A percentile compares a stretch with the other conserved stretches of the same genome.
phyloP scores from a whole-genome alignment of 495 filamentous ascomycete species.

The Aspergillus heteromorphus region DNA sequence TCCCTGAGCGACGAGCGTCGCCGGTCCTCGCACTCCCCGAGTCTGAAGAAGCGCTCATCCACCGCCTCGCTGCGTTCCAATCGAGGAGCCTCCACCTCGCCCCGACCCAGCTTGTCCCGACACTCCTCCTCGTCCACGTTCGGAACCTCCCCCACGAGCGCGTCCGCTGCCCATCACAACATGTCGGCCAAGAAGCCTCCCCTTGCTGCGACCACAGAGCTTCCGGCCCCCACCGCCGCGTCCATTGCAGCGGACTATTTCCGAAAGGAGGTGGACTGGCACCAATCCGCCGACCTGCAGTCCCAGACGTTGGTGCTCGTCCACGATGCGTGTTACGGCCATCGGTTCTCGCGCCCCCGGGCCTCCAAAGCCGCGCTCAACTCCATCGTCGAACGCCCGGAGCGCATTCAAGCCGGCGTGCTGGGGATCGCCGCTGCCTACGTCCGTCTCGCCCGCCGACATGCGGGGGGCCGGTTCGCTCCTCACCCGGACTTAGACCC shows the following conservation, averaged over 20 bases:
- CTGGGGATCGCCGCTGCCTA: slow-evolving; percentile 84
- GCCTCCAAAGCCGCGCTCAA: slow-evolving; percentile 57
- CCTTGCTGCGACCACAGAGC: slow-evolving; percentile 18
- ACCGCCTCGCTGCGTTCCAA: slow-evolving; percentile 38
- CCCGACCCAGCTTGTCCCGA: slow-evolving; percentile 34
- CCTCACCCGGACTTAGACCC: slow-evolving; percentile 53
- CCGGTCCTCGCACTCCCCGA: slow-evolving; percentile 35
- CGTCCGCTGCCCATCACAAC: slow-evolving; percentile 17
- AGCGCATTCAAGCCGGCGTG: slow-evolving; percentile 79
- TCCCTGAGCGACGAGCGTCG: slow-evolving; percentile 46
- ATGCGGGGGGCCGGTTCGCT: slow-evolving; percentile 64
- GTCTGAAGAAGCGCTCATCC: slow-evolving; percentile 43
- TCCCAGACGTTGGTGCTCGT: slow-evolving; percentile 75
- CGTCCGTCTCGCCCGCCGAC: slow-evolving; percentile 74
- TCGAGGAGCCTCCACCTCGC: slow-evolving; percentile 26
- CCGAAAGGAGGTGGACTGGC: slow-evolving; percentile 58
- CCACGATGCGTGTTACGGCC: slow-evolving; percentile 90
- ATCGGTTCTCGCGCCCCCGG: slow-evolving; percentile 79
- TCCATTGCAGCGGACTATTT: slow-evolving; percentile 68
- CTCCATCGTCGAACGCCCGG: slow-evolving; percentile 85
- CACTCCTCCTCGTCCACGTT: slow-evolving; percentile 45
- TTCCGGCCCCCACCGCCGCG: slow-evolving; percentile 50
- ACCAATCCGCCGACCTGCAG: slow-evolving; percentile 46
- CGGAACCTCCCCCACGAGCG: slow-evolving; percentile 30
- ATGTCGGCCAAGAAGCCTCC: slow-evolving; percentile 19